Conservation (phyloP, 1,284 basidiomycete genomes). For the Ustilago sp. region DNA sequence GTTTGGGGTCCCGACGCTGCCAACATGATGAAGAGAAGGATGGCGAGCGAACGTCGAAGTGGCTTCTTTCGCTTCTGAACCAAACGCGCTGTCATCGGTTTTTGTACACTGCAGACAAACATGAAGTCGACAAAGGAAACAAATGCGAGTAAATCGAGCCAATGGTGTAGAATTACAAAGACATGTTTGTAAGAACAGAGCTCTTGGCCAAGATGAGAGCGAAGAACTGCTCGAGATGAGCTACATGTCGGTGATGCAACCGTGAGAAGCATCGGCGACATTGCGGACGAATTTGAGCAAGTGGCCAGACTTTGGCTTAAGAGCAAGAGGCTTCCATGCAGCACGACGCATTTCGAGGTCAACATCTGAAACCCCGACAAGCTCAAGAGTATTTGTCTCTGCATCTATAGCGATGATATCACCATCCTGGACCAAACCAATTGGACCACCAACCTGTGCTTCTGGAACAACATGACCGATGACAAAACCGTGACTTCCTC, state of each 20-base stretch:
- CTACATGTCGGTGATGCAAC: slow-evolving; percentile 85
- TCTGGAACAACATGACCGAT: slow-evolving; percentile 94
- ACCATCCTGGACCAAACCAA: slow-evolving; percentile 87
- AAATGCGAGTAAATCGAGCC: neutral
- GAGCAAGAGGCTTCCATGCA: slow-evolving; percentile 82
- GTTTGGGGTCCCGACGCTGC: slow-evolving; percentile 64
- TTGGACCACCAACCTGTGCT: slow-evolving; percentile 88
- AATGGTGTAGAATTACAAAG: slow-evolving; percentile 19
- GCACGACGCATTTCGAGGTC: slow-evolving; percentile 79
- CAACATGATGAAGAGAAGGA: slow-evolving; percentile 54
- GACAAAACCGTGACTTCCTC: slow-evolving; percentile 79
- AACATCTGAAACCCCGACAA: slow-evolving; percentile 76
- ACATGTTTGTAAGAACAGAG: neutral
- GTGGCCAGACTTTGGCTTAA: slow-evolving; percentile 82
- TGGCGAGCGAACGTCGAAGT: slow-evolving; percentile 58
- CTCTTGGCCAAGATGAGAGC: neutral
- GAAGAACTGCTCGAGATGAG: neutral
- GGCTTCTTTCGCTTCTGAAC: slow-evolving; percentile 48
- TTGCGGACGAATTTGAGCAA: slow-evolving; percentile 66
- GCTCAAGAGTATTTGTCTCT: slow-evolving; percentile 82
- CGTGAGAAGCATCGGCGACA: slow-evolving; percentile 78
- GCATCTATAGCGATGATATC: slow-evolving; percentile 83
- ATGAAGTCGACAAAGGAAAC: neutral
- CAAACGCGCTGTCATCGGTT: neutral
- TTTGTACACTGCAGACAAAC: neutral